Evolutionary conservation across 2,329 filamentous ascomycete species (phyloP), one percentile per base, ranked within the genome.

Genomic region (Epichloe typhina): DNA sequence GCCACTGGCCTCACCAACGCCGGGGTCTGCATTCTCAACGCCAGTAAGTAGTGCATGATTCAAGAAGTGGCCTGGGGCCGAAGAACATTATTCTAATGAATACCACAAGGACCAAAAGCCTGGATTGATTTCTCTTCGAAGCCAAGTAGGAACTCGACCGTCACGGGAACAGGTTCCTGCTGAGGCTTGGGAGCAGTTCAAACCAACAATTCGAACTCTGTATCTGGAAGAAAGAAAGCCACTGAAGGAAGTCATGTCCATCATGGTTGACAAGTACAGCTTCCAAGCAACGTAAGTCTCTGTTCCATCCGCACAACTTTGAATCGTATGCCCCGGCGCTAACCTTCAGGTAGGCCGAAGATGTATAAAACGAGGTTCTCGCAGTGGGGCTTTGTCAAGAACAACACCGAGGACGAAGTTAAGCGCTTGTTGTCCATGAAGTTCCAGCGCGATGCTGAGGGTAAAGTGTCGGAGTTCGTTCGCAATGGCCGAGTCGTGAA

Each of bases 281-380:
- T 75, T 75, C 55, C 68, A 72, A 56, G 72, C 72, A 50, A 75
- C 72, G 72, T 75, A 62, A 63, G 71, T 63, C 3, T 19, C 8
- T 6, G 1, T 12, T 11, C 3, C 7, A 31, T 19, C n/a, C 36
- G 17, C 21, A 12, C 9, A 44, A 26, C 17, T 15, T 17, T 15
- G 19, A 11, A 26, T 33, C 37, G 19, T 17, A 46, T n/a, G 26
- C 4, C 21, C n/a, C 21, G 21, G 3, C 31, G 40, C 59, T 63
- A 46, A 61, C 54, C 33, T 9, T 13, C 19, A 33, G 21, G 4
- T 46, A 76, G 73, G 17, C 72, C 73, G 17, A 74, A 75, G 55
- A 76, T 76, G 73, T 76, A 76, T 60, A 76, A 76, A 58, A 75
- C 73, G n/a, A 65, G 73, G 23, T 76, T 76, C 56, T 74, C 74